These are phyloP conservation scores for Hypoxylon sp. DNA, from an alignment of 2,329 filamentous ascomycete genomes.

Conservation along the genomic window DNA sequence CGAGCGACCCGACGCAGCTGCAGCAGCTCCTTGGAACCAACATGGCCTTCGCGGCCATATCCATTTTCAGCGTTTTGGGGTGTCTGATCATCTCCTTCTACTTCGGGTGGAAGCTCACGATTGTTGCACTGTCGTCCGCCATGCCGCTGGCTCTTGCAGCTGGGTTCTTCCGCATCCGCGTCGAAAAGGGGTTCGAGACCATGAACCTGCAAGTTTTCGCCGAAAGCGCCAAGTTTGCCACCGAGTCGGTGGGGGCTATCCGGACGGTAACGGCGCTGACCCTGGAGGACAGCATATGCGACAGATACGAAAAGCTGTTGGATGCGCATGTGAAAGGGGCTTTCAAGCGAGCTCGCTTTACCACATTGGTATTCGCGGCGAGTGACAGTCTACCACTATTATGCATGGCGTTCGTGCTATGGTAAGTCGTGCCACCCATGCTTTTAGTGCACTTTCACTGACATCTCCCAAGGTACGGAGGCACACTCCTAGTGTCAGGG, in stretches of 20 bases:
- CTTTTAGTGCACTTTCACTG: constrained; percentile 51
- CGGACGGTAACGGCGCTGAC: constrained; percentile 77
- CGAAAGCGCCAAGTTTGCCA: constrained; percentile 78
- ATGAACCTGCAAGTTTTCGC: constrained; percentile 75
- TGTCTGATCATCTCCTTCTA: constrained; percentile 74
- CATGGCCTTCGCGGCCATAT: constrained; percentile 71
- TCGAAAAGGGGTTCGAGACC: constrained; percentile 47
- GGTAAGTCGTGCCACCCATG: constrained; percentile 31
- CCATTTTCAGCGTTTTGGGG: constrained; percentile 73
- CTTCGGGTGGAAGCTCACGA: constrained; percentile 80
- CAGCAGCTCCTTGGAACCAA: constrained; percentile 73
- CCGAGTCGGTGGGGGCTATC: constrained; percentile 79
- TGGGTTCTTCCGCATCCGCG: constrained; percentile 54
- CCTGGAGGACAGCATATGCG: constrained; percentile 73
- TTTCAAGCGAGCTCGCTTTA: constrained; percentile 69
- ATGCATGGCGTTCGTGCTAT: constrained; percentile 51
- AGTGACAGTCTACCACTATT: constrained; percentile 66
- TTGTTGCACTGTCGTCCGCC: constrained; percentile 73
- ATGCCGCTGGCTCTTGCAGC: constrained; percentile 62
- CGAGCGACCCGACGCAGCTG: constrained; percentile 67
- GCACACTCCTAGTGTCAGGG: constrained; percentile 65
- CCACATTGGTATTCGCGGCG: constrained; percentile 76
- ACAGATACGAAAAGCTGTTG: constrained; percentile 70
- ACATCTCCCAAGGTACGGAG: constrained; percentile 73
- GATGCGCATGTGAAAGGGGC: constrained; percentile 68